Percentiles rank a stretch among this genome's conserved stretches.
phyloP scores from a whole-genome alignment of 1,139 yeast species.

The Trichomonascaceae sp. region DNA sequence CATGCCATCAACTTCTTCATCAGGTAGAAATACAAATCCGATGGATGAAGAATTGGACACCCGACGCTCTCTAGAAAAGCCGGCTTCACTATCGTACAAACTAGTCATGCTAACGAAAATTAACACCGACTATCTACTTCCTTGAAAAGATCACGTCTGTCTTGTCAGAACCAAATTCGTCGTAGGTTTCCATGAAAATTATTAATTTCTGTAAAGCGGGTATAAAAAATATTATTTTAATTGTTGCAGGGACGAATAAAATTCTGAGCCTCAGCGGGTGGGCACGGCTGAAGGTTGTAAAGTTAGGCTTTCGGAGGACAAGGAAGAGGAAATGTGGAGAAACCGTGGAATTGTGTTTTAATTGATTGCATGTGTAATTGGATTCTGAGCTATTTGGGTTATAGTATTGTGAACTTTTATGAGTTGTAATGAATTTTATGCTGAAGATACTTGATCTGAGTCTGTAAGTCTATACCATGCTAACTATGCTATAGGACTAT shows the following conservation, averaged over 20 bases:
- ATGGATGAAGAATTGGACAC: neutral
- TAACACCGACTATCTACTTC: neutral
- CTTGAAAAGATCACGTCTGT: slow-evolving; percentile 5
- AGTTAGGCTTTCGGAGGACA: no score
- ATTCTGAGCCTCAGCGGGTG: neutral
- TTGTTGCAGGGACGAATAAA: neutral
- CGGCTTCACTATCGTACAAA: neutral
- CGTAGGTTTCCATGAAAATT: neutral
- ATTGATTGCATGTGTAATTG: no score
- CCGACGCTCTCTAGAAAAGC: neutral
- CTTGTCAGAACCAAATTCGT: neutral
- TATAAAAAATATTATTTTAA: neutral
- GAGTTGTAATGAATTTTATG: no score
- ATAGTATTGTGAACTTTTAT: no score
- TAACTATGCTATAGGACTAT: no score
- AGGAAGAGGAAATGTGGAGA: neutral
- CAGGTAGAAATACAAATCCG: slow-evolving; percentile 4
- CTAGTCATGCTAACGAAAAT: neutral
- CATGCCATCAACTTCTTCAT: slow-evolving; percentile 4
- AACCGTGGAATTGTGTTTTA: no score
- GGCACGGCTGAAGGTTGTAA: neutral
- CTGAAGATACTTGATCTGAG: no score
- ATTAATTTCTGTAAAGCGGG: neutral
- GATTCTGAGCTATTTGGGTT: no score
- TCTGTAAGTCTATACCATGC: no score